Evolutionary conservation across 371 early-diverging fungal genomes (phyloP).

Genomic region (Mortierella sp.): DNA sequence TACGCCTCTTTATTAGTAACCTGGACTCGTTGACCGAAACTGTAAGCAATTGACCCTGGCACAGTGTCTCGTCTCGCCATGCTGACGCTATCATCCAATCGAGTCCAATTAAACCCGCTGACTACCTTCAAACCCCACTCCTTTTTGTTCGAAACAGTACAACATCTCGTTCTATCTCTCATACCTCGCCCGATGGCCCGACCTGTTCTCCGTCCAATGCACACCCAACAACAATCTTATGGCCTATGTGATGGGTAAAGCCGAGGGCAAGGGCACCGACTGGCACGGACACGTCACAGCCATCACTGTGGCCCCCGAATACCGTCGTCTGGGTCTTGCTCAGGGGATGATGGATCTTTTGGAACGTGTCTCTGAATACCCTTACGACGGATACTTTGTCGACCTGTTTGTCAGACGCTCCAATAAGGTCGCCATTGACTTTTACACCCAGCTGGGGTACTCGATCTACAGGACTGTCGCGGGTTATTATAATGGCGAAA

Average conservation of each 20-base stretch:
- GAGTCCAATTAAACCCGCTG: neutral
- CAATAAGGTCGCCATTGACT: slow-evolving; percentile 94
- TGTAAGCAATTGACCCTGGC: slow-evolving; percentile 59
- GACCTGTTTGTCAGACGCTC: slow-evolving; percentile 98
- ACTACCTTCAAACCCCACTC: neutral
- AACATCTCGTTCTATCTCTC: slow-evolving; percentile 93
- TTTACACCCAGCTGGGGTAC: slow-evolving; percentile 98
- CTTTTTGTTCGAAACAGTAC: slow-evolving; percentile 69
- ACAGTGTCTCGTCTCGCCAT: neutral
- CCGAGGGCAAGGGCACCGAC: slow-evolving; percentile 89
- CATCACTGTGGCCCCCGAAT: slow-evolving; percentile 97
- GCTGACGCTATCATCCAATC: neutral
- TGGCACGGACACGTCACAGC: slow-evolving; percentile 99
- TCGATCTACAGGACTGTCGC: slow-evolving; percentile 91
- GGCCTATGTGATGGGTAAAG: slow-evolving; percentile 98
- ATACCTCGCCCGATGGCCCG: slow-evolving; percentile 96
- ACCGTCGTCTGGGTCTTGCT: slow-evolving; percentile 94
- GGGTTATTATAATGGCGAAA: slow-evolving; percentile 90
- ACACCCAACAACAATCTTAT: slow-evolving; percentile 81
- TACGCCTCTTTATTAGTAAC: slow-evolving; percentile 66
- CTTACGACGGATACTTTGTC: slow-evolving; percentile 95
- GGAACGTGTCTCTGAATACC: slow-evolving; percentile 93
- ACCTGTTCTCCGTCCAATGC: slow-evolving; percentile 88
- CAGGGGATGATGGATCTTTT: slow-evolving; percentile 91
- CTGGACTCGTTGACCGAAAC: slow-evolving; percentile 92